Conservation (phyloP, 768 basidiomycete genomes). For the Leccinellum luteum region DNA sequence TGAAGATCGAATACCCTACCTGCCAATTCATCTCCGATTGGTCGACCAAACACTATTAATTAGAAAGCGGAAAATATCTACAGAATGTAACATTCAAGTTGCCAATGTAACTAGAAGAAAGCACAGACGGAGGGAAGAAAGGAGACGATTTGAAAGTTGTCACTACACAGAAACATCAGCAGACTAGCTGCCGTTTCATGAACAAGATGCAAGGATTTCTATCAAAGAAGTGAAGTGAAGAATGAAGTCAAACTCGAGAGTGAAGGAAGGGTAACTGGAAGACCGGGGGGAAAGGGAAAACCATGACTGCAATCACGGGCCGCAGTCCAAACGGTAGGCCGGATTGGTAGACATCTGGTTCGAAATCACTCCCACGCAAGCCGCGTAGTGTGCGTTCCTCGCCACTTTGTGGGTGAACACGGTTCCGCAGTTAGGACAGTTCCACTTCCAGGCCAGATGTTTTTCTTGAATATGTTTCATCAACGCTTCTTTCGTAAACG, state of each 20-base stretch:
- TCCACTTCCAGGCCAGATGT: conserved; percentile 26
- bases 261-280: neutral
- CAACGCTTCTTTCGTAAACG: conserved; percentile 19
- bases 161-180: conserved; percentile 1
- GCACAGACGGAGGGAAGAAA: neutral
- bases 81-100: neutral
- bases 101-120: too few relatives aligned
- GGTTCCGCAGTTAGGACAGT: conserved; percentile 22
- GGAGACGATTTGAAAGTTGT: neutral
- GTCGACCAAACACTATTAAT: neutral
- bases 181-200: conserved; percentile 8
- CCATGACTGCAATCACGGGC: neutral
- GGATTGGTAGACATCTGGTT: neutral
- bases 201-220: neutral
- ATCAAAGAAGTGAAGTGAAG: neutral
- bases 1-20: neutral
- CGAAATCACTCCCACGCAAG: conserved; percentile 4
- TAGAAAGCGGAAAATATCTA: neutral
- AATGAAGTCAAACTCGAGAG: neutral
- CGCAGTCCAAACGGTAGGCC: neutral
- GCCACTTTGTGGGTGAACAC: conserved; percentile 11
- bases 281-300: neutral
- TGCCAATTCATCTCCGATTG: conserved; percentile 5
- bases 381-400: conserved; percentile 20
- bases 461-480: conserved; percentile 26